Conservation (phyloP, 1,284 basidiomycete genomes). For the Cutaneotrichosporon sp. region DNA sequence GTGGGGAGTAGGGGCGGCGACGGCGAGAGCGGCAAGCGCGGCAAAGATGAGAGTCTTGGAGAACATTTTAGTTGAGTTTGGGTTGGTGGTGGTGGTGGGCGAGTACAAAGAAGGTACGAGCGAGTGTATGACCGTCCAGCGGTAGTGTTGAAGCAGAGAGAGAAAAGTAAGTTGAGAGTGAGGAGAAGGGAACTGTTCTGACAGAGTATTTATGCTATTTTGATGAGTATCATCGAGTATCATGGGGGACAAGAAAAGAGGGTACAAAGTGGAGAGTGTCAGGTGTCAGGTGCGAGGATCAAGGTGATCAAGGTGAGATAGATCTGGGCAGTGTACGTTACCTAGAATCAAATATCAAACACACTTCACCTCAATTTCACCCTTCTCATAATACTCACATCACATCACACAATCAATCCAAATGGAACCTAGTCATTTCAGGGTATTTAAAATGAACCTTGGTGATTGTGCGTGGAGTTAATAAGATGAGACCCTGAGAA, state of each 20-base stretch:
- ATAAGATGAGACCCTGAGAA: too few relatives aligned
- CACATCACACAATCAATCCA: too few relatives aligned
- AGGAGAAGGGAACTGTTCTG: not conserved
- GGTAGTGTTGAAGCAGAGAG: not conserved
- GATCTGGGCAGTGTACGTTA: too few relatives aligned
- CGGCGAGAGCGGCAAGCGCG: conserved; percentile 8
- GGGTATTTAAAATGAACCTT: too few relatives aligned
- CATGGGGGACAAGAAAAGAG: not conserved
- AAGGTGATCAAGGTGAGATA: too few relatives aligned
- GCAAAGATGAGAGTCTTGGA: conserved; percentile 6
- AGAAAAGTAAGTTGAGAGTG: conserved; percentile 1
- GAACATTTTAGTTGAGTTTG: conserved; percentile 2
- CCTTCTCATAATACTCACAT: too few relatives aligned
- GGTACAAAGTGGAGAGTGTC: too few relatives aligned
- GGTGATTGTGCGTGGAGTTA: too few relatives aligned
- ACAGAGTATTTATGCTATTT: not conserved
- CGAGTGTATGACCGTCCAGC: not conserved
- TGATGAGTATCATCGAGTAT: not conserved
- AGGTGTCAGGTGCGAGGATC: too few relatives aligned
- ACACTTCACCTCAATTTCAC: too few relatives aligned
- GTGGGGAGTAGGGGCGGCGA: conserved; percentile 5
- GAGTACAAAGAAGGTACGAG: conserved; percentile 1
- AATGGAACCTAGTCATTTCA: too few relatives aligned
- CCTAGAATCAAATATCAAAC: too few relatives aligned
- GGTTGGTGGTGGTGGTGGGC: not conserved